Evolutionary conservation across 2,329 filamentous ascomycete species (phyloP).

Genomic region (Curvularia lunata): DNA sequence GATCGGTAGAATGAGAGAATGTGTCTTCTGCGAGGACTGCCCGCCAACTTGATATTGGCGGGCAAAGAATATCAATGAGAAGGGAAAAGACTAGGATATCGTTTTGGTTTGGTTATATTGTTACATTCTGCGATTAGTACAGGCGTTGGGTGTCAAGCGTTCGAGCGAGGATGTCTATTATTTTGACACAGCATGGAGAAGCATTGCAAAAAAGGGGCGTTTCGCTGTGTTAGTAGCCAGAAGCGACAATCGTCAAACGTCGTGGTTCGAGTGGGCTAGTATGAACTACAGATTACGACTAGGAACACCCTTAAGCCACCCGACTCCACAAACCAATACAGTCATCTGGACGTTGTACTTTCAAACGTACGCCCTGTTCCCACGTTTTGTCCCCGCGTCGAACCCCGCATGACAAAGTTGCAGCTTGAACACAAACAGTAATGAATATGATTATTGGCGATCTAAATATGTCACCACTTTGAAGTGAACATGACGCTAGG

Average conservation of each 20-base stretch:
- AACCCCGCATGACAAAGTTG: neutral
- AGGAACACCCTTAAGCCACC: neutral
- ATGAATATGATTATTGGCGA: neutral
- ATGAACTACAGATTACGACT: neutral
- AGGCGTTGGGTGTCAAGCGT: slow-evolving; percentile 12
- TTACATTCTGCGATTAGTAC: slow-evolving; percentile 6
- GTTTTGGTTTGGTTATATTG: slow-evolving; percentile 5
- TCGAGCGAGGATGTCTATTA: slow-evolving; percentile 5
- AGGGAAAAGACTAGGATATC: neutral
- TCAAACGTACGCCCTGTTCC: neutral
- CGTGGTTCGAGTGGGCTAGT: neutral
- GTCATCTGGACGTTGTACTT: neutral
- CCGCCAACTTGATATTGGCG: neutral
- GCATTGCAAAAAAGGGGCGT: neutral
- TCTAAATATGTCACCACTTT: neutral
- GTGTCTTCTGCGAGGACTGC: neutral
- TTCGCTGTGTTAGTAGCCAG: neutral
- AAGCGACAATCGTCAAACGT: neutral
- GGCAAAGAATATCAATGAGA: neutral
- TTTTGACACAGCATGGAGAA: neutral
- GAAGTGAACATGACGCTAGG: neutral
- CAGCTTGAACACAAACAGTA: neutral
- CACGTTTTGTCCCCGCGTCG: neutral
- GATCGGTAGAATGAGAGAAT: neutral
- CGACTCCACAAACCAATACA: neutral